Base-by-base conservation (phyloP, 2,329 filamentous ascomycete genomes). In the Colletotrichum truncatum region DNA sequence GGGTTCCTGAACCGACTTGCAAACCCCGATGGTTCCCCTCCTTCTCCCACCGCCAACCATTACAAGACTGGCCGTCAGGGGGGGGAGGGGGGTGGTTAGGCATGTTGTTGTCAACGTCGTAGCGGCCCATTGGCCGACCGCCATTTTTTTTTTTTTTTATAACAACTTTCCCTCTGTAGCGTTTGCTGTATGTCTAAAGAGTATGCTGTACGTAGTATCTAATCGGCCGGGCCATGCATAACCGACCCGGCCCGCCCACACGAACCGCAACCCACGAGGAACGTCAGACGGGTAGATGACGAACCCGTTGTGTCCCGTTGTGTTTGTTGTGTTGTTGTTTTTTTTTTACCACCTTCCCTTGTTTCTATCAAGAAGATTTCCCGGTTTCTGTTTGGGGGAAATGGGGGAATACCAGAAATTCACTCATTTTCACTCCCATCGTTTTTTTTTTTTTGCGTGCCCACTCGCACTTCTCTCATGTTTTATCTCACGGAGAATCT, bases 231-330 rank as follows among this genome's bases (percentile, higher is more conserved):
- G 49, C 39, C 48, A 21, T 30, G 58, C 58, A 56, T 62, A 39
- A 56, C 39, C 58, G 58, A 62, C 23, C 39, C 30, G 49, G 25
- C 38, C 58, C 49, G 58, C 38, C 58, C 49, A 49, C n/a, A 23
- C 14, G 8, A 8, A 48, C 45, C 25, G n/a, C 25, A 48, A 28
- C 45, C 11, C 45, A 10, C 45, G 30, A 48, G n/a, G n/a, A n/a
- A n/a, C n/a, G n/a, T n/a, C n/a, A n/a, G n/a, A n/a, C n/a, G n/a
- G n/a, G n/a, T n/a, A n/a, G n/a, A n/a, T n/a, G n/a, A n/a, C n/a
- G n/a, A n/a, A n/a, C n/a, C n/a, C n/a, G n/a, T n/a, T n/a, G n/a
- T n/a, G n/a, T n/a, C n/a, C n/a, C n/a, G n/a, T n/a, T n/a, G n/a
- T n/a, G n/a, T n/a, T n/a, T n/a, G n/a, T n/a, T n/a, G n/a, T n/a